Evolutionary conservation across 1,139 yeast genomes (phyloP), one percentile per base, ranked within the genome.

Genomic region (Saccharomyces hybrid): DNA sequence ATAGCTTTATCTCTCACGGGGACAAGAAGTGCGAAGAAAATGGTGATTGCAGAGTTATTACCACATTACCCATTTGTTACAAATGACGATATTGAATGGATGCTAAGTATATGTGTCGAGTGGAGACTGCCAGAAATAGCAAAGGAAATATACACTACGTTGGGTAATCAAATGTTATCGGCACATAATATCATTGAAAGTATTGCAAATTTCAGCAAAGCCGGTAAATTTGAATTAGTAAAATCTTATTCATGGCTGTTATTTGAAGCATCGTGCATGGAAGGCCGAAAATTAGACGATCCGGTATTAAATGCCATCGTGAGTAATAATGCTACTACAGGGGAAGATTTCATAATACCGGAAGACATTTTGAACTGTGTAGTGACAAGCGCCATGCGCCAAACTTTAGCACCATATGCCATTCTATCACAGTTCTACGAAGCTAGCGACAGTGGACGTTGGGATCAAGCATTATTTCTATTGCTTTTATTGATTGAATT

Each of bases 11-110:
- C 75, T 29, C 74, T 73, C 28, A 71, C 70, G 29, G 64, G 70
- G n/a, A 71, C 68, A 26, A 68, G 82, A 29, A 58, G 62, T 44
- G 61, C 65, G 3, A 67, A 64, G 48, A 65, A 63, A 53, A 48
- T 57, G 46, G 62, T 81, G 1, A 75, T 88, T 44, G 79, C 83
- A 2, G 83, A 82, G 53, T 76, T 79, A 53, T 71, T 88, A 41
- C 90, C 91, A n/a, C 72, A 71, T 8, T 84, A 76, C 63, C 74
- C 81, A 46, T 82, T 82, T 62, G 71, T 76, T 51, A 79, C 84
- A 6, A 84, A 84, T 61, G 93, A 85, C 63, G 96, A 88, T 62
- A 75, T 85, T 59, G 95, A 87, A 66, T 87, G 95, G 95, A 81
- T 85, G 31, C 72, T 88, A 52, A 80, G 88, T 0, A 74, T 80